Base-by-base conservation (phyloP, 1,284 basidiomycete species). In the Rhodotorula sp. region DNA sequence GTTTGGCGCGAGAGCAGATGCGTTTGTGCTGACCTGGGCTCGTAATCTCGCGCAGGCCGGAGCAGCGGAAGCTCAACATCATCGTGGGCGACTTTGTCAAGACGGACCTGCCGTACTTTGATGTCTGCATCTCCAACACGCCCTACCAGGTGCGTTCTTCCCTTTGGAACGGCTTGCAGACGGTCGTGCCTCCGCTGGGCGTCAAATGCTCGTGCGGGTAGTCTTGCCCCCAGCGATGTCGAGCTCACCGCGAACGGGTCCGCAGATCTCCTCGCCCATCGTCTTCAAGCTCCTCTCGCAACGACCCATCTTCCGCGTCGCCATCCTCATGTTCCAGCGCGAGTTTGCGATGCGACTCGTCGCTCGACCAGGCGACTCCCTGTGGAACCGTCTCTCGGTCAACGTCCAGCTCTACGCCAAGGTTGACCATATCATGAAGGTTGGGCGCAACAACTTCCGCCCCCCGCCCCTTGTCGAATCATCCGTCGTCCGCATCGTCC, bases 291-390 rank as follows among this genome's bases (percentile, higher is more conserved):
- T 99, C 47, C 89, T 99, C 64, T 97, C 95, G 4, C 94, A 98
- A 78, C 90, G 95, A 13, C 95, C 95, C 0, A 85, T 97, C 59
- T 94, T 92, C 80, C 91, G 95, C 46, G 88, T 90, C 72, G 92
- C 93, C 36, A 94, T 99, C 73, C 90, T 99, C 83, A 99, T 99
- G 95, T 99, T 99, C 83, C 95, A 99, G 82, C 90, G 94, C 66
- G 95, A 99, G 80, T 99, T 99, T 78, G 95, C 96, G 0, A 84
- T 95, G 68, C 90, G 96, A 2, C 86, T 99, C 20, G 88, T 93
- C 53, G 96, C 95, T 5, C 84, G 87, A 36, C 93, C 96, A 0
- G 89, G 88, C 4, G 89, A 91, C 15, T 84, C 88, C 34, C 83
- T 97, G 11, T 99, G 96, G 96, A 97, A 94, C 64, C 87, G 95